Evolutionary conservation across 495 filamentous ascomycete species (phyloP).

Genomic region (Penicillium argentinense): DNA sequence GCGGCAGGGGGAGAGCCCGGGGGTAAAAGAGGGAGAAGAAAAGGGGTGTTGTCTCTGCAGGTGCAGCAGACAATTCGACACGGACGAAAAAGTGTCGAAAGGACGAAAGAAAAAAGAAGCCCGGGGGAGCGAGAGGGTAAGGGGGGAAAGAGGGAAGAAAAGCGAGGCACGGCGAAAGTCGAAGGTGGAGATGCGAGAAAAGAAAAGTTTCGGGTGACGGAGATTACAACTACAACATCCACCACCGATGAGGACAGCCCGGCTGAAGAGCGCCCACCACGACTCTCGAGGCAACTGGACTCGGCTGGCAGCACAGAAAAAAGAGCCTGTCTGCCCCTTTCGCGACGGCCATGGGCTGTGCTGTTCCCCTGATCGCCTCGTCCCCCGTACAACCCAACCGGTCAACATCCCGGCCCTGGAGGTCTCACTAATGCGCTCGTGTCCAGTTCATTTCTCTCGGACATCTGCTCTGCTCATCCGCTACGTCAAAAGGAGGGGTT

Average conservation of each 20-base stretch:
- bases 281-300: too few species aligned
- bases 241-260: too few species aligned
- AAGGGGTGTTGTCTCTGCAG: slow-evolving; percentile 33
- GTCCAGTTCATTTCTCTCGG: too few species aligned
- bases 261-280: too few species aligned
- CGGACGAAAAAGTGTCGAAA: slow-evolving; percentile 24
- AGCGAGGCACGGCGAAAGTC: slow-evolving; percentile 21
- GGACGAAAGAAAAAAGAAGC: slow-evolving; percentile 29
- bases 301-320: too few species aligned
- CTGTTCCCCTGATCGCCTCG: not conserved
- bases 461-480: too few species aligned
- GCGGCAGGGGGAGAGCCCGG: slow-evolving; percentile 26
- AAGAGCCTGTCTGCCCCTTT: too few species aligned
- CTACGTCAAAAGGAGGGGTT: too few species aligned
- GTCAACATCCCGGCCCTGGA: slow-evolving; percentile 12
- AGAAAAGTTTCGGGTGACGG: slow-evolving; percentile 37
- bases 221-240: slow-evolving; percentile 12
- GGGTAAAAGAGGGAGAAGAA: slow-evolving; percentile 14
- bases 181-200: slow-evolving; percentile 40
- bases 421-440: too few species aligned
- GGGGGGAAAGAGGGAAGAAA: slow-evolving; percentile 20
- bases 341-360: too few species aligned
- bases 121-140: slow-evolving; percentile 24
- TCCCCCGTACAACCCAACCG: slow-evolving; percentile 23
- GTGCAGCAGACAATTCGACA: slow-evolving; percentile 39